Evolutionary conservation across 768 basidiomycete species (phyloP), one percentile per base, ranked within the genome.

Genomic region (Termitomyces eurrhizus): DNA sequence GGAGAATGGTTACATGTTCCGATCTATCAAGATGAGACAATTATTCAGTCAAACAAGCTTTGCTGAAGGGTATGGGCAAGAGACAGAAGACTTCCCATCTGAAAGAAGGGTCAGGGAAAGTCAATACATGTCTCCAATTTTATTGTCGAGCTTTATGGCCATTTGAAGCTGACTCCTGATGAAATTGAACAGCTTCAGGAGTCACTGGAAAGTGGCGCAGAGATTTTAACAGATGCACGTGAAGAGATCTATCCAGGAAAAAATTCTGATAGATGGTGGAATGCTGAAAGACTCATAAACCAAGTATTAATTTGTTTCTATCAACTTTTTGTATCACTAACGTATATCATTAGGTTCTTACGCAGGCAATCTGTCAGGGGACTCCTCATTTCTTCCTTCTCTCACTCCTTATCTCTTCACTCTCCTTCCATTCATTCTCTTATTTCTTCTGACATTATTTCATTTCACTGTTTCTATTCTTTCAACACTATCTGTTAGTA

Each of bases 161-260:
- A 11, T 1, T 46, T 46, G 35, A 41, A 42, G 16, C 45, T 63
- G 36, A 57, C 42, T 24, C 42, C 39, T 44, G 60, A 48, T 48
- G 26, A 60, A 45, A 36, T 32, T 35, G 58, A 42, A n/a, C 12
- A 53, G n/a, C n/a, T n/a, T n/a, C n/a, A n/a, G n/a, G n/a, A n/a
- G n/a, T n/a, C n/a, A n/a, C n/a, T n/a, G n/a, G n/a, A n/a, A n/a
- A n/a, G n/a, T n/a, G n/a, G n/a, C n/a, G n/a, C n/a, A n/a, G n/a
- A n/a, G n/a, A n/a, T n/a, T n/a, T n/a, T n/a, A n/a, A n/a, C n/a
- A n/a, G n/a, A 68, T 65, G 59, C 61, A 14, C 36, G 62, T 37
- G 56, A 66, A 32, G 62, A 64, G 24, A 69, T 69, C 16, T 69
- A 63, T 56, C 65, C 65, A 5, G 66, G 66, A 36, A 66, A 65